These are phyloP conservation scores for Carex sylvatica DNA, from an alignment of 202 grass and related monocot genomes.

Conservation along the genomic window DNA sequence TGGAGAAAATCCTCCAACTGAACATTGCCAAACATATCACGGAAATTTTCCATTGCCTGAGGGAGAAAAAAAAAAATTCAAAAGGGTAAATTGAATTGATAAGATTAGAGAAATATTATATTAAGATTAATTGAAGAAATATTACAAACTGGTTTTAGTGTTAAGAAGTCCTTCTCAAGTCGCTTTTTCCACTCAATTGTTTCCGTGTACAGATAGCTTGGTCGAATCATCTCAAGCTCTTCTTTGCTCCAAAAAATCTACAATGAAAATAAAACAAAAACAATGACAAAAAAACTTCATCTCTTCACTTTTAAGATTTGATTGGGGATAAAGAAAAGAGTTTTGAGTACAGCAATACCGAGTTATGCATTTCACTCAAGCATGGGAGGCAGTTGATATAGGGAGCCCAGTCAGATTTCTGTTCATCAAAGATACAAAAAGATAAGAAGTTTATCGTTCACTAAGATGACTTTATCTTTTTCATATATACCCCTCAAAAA, in stretches of 20 bases:
- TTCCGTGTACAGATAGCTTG: conserved; percentile 55
- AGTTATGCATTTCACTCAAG: conserved; percentile 71
- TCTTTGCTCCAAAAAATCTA: conserved; percentile 67
- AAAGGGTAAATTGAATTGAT: neutral
- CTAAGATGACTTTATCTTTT: neutral
- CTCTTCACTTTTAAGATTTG: neutral
- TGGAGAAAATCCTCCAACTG: conserved; percentile 56
- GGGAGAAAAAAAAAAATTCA: conserved; percentile 12
- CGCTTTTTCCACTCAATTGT: conserved; percentile 35
- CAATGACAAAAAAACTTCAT: neutral
- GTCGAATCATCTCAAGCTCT: conserved; percentile 53
- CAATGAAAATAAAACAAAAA: conserved; percentile 16
- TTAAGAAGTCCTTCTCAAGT: conserved; percentile 47
- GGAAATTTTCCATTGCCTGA: conserved; percentile 57
- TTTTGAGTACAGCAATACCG: conserved; percentile 39
- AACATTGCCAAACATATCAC: conserved; percentile 53
- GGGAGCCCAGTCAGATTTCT: conserved; percentile 61
- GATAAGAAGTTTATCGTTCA: neutral
- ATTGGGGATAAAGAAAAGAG: neutral
- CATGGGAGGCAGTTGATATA: conserved; percentile 55
- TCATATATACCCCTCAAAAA: too few species aligned
- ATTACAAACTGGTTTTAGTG: conserved; percentile 53
- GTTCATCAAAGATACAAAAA: conserved; percentile 29
- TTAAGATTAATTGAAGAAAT: conserved; percentile 25
- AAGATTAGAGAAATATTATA: conserved; percentile 21